These are phyloP conservation scores for Colletotrichum filicis DNA, from an alignment of 2,329 filamentous ascomycete genomes.

Conservation along the genomic window DNA sequence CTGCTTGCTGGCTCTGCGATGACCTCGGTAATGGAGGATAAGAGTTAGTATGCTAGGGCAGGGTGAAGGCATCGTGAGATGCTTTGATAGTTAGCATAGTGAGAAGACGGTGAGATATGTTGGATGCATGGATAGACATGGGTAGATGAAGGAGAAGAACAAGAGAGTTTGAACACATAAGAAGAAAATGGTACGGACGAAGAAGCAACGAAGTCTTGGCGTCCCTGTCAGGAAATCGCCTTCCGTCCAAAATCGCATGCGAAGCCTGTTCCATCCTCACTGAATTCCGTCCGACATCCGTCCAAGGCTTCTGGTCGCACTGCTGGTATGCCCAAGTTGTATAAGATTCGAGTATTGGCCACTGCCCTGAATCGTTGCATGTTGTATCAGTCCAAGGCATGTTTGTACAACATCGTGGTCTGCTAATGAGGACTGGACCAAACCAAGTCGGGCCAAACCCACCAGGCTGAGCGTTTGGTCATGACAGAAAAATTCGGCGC, in stretches of 20 bases:
- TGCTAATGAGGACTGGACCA: background rate
- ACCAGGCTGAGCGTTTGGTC: slow-evolving; percentile 9
- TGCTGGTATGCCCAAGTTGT: background rate
- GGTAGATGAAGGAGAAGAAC: background rate
- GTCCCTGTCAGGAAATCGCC: slow-evolving; percentile 27
- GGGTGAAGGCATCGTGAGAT: background rate
- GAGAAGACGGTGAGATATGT: background rate
- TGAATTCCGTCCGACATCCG: slow-evolving; percentile 7
- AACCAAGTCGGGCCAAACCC: background rate
- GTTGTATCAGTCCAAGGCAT: background rate
- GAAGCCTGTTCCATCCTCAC: slow-evolving; percentile 16
- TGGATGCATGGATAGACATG: background rate
- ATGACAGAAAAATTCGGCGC: background rate
- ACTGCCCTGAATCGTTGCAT: background rate
- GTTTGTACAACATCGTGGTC: background rate
- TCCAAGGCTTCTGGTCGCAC: background rate
- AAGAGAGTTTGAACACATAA: background rate
- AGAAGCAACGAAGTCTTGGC: slow-evolving; percentile 9
- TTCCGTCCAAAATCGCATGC: slow-evolving; percentile 30
- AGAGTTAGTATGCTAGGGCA: background rate
- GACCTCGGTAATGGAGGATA: slow-evolving; percentile 8
- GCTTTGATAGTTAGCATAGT: background rate
- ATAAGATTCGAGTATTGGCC: background rate
- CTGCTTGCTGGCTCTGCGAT: slow-evolving; percentile 9
- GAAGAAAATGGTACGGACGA: background rate